Percentiles rank a stretch among this genome's conserved stretches.
phyloP scores from a whole-genome alignment of 345 rosid genomes.

The Populus ilicifolia region DNA sequence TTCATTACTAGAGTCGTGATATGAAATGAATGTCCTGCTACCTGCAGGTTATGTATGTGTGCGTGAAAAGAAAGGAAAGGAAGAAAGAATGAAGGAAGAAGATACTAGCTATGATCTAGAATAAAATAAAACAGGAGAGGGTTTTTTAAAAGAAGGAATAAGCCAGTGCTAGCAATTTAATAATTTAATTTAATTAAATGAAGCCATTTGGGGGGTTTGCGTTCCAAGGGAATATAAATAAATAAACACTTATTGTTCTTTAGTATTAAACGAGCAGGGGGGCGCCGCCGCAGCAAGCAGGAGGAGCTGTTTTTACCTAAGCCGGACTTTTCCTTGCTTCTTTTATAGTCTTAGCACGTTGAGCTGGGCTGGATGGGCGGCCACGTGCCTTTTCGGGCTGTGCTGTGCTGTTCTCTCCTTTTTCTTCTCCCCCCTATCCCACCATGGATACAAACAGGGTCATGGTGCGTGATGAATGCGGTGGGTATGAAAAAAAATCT shows the following conservation, averaged over 20 bases:
- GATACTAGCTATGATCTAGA: background rate
- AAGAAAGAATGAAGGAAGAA: too few species aligned
- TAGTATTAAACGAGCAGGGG: background rate
- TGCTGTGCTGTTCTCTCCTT: background rate
- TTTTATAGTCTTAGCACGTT: conserved; percentile 6
- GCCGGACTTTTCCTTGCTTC: conserved; percentile 1
- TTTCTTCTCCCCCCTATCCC: background rate
- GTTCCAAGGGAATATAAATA: background rate
- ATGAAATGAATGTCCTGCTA: background rate
- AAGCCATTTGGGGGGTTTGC: background rate
- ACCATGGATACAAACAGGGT: background rate
- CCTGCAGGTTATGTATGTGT: background rate
- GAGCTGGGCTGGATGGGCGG: background rate
- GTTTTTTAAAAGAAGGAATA: background rate
- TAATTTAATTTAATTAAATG: background rate
- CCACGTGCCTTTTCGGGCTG: conserved; percentile 21
- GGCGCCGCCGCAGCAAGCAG: conserved; percentile 18
- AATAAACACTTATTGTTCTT: background rate
- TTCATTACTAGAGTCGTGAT: conserved; percentile 5
- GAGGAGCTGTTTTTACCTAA: background rate
- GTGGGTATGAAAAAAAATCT: background rate
- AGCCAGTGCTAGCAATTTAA: background rate
- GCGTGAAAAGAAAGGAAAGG: background rate
- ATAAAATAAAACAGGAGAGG: background rate
- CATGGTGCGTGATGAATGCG: background rate